Conservation (phyloP, 2,329 filamentous ascomycete species). For the Talaromyces funiculosus region DNA sequence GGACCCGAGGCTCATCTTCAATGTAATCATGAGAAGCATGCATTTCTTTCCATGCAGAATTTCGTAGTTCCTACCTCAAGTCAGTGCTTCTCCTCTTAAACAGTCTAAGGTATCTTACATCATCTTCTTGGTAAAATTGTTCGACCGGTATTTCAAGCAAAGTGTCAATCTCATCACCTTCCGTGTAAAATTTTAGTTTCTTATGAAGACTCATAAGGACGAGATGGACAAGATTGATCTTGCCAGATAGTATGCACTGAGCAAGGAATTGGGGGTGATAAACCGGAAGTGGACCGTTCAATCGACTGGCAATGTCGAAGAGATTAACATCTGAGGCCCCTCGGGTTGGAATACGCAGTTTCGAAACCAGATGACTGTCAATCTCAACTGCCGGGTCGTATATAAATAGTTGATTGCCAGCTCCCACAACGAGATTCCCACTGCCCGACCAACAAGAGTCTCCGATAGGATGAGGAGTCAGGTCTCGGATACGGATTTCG, state of each 20-base stretch:
- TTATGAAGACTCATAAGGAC: slow-evolving; percentile 68
- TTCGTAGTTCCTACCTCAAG: slow-evolving; percentile 29
- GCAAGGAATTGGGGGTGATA: slow-evolving; percentile 90
- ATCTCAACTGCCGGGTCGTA: slow-evolving; percentile 70
- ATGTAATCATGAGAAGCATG: slow-evolving; percentile 51
- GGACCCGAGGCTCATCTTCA: slow-evolving; percentile 52
- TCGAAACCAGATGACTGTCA: slow-evolving; percentile 54
- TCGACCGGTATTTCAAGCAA: slow-evolving; percentile 59
- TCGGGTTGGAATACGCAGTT: slow-evolving; percentile 46
- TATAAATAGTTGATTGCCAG: slow-evolving; percentile 86
- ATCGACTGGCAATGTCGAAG: slow-evolving; percentile 72
- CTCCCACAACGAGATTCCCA: slow-evolving; percentile 78
- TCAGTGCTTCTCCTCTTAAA: background rate
- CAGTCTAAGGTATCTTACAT: background rate
- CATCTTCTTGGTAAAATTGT: slow-evolving; percentile 40
- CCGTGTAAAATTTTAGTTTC: slow-evolving; percentile 73
- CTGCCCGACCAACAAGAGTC: slow-evolving; percentile 87
- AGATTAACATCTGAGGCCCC: slow-evolving; percentile 57
- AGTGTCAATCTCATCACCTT: slow-evolving; percentile 74
- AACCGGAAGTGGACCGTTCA: slow-evolving; percentile 81
- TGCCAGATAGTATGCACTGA: slow-evolving; percentile 79
- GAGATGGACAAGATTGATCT: slow-evolving; percentile 62
- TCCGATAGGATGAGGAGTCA: slow-evolving; percentile 84
- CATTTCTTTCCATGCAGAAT: slow-evolving; percentile 43
- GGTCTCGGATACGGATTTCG: slow-evolving; percentile 72